Conservation (phyloP, 768 basidiomycete genomes). For the Xanthoconium purpureum region DNA sequence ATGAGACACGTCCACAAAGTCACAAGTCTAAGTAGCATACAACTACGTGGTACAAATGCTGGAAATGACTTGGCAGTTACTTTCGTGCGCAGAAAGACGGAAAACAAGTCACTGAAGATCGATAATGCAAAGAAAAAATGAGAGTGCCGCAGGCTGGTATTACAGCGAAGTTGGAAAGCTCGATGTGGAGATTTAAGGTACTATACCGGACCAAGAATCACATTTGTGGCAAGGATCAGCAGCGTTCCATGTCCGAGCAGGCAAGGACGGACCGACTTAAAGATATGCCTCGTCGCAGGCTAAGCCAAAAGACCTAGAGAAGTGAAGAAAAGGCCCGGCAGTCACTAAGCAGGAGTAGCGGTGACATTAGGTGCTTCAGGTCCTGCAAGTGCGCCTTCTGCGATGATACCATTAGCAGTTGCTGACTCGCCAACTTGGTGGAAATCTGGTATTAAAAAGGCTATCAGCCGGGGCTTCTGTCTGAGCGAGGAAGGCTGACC, state of each 20-base stretch:
- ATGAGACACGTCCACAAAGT: constrained; percentile 10
- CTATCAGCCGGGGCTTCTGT: neutral
- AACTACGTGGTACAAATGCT: constrained; percentile 8
- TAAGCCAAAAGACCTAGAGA: constrained; percentile 1
- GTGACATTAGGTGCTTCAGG: constrained; percentile 39
- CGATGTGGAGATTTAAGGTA: constrained; percentile 12
- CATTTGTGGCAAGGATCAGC: neutral
- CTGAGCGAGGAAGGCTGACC: constrained; percentile 48
- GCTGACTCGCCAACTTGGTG: constrained; percentile 68
- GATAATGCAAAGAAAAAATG: constrained; percentile 1
- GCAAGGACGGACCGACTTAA: constrained; percentile 12
- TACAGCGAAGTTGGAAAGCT: constrained; percentile 5
- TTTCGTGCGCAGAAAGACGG: constrained; percentile 3
- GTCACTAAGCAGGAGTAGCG: constrained; percentile 15
- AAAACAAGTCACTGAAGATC: constrained; percentile 12
- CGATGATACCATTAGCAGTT: constrained; percentile 34
- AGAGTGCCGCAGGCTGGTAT: constrained; percentile 9
- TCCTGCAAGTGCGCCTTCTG: constrained; percentile 69
- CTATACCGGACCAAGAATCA: constrained; percentile 13
- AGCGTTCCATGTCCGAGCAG: neutral
- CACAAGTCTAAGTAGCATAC: constrained; percentile 13
- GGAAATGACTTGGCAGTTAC: constrained; percentile 9
- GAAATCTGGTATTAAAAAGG: constrained; percentile 53
- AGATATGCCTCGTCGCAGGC: constrained; percentile 2
- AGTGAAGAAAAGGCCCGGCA: neutral